Conservation (phyloP, 2,329 filamentous ascomycete species). For the Cephalotrichum gorgonifer region DNA sequence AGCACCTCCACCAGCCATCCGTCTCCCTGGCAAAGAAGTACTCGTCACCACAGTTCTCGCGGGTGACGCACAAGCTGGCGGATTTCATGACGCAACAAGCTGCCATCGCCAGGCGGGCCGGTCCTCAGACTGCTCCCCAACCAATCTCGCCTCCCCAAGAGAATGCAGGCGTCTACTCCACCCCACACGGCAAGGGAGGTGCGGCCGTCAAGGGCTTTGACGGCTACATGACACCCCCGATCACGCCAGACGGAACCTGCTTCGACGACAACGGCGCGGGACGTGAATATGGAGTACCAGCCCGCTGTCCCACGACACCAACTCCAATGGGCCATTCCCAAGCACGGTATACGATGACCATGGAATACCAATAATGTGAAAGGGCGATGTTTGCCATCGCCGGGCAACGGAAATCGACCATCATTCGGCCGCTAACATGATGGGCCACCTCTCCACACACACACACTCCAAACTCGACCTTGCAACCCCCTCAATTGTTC, state of each 20-base stretch:
- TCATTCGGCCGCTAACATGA: background rate
- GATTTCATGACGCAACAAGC: constrained; percentile 52
- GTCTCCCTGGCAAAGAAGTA: constrained; percentile 50
- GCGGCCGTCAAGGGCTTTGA: constrained; percentile 51
- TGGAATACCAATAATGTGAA: constrained; percentile 8
- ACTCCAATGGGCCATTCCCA: constrained; percentile 35
- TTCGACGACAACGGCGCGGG: constrained; percentile 35
- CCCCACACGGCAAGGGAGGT: constrained; percentile 58
- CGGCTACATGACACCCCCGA: constrained; percentile 76
- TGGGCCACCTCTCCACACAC: background rate
- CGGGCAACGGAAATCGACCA: background rate
- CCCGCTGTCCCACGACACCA: constrained; percentile 52
- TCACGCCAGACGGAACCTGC: constrained; percentile 63
- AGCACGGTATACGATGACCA: constrained; percentile 16
- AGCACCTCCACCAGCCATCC: constrained; percentile 49
- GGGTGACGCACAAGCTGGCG: constrained; percentile 43
- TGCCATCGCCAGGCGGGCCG: constrained; percentile 37
- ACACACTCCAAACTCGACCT: background rate
- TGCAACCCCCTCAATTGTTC: background rate
- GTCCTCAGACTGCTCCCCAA: constrained; percentile 19
- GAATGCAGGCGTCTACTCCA: constrained; percentile 56
- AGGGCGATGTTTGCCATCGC: background rate
- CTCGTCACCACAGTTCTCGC: constrained; percentile 39
- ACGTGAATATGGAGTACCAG: constrained; percentile 39
- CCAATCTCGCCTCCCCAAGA: constrained; percentile 54